phyloP scores from a whole-genome alignment of 2,329 filamentous ascomycete genomes.

The Fusarium proliferatum region DNA sequence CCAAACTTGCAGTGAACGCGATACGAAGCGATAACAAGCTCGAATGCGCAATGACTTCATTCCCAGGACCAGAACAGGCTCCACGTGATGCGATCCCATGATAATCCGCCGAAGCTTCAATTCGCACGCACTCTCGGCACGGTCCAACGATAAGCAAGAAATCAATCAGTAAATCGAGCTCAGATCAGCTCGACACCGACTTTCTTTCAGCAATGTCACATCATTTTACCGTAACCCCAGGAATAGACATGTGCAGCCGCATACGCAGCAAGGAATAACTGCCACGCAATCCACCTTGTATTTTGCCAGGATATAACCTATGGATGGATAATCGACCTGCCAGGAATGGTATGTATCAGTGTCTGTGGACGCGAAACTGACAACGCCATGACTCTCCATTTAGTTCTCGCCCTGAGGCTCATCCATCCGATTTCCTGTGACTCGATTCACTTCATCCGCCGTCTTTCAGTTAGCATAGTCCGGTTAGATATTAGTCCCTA shows the following conservation, averaged over 20 bases:
- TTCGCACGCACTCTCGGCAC: slow-evolving; percentile 11
- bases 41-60: slow-evolving; percentile 28
- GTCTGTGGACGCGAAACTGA: slow-evolving; percentile 30
- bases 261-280: slow-evolving; percentile 7
- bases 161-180: slow-evolving; percentile 11
- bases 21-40: slow-evolving; percentile 12
- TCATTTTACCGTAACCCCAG: not conserved
- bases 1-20: slow-evolving; percentile 16
- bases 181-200: slow-evolving; percentile 38
- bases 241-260: slow-evolving; percentile 18
- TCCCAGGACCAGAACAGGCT: slow-evolving; percentile 24
- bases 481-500: slow-evolving; percentile 21
- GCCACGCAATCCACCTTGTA: not conserved
- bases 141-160: slow-evolving; percentile 9
- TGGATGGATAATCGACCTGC: not conserved
- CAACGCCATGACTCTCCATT: slow-evolving; percentile 6
- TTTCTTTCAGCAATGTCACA: slow-evolving; percentile 26
- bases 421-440: not conserved
- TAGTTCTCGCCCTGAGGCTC: slow-evolving; percentile 9
- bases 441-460: slow-evolving; percentile 6
- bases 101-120: not conserved
- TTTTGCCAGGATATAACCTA: not conserved
- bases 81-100: slow-evolving; percentile 33
- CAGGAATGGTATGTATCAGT: slow-evolving; percentile 36
- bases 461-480: slow-evolving; percentile 22